Evolutionary conservation across 225 moss, liverwort and hornwort genomes (phyloP).

Genomic region (Takakia lepidozioides): DNA sequence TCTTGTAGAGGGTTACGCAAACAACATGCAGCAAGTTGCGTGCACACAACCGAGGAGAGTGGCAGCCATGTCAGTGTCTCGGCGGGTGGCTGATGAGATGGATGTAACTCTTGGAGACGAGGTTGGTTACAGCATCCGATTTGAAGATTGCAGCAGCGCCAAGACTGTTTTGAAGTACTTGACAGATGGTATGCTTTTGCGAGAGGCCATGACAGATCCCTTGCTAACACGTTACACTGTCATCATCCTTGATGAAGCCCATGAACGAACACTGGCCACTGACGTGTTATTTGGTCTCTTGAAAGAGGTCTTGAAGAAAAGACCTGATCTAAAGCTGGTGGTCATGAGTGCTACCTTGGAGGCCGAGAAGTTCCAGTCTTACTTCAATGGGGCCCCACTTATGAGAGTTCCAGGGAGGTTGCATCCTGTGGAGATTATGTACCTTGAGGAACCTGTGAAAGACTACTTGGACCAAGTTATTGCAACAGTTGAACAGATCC

Average conservation of each 20-base stretch:
- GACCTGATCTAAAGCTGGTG: slow-evolving; percentile 33
- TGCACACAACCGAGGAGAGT: slow-evolving; percentile 43
- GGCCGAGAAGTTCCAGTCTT: slow-evolving; percentile 27
- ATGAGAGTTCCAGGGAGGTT: slow-evolving; percentile 45
- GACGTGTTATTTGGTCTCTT: slow-evolving; percentile 33
- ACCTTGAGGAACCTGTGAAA: slow-evolving; percentile 48
- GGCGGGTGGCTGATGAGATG: slow-evolving; percentile 32
- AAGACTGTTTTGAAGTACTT: slow-evolving; percentile 2
- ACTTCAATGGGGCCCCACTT: too few relatives aligned
- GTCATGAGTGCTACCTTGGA: slow-evolving; percentile 44
- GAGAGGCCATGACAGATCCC: slow-evolving; percentile 24
- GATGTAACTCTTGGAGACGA: slow-evolving; percentile 14
- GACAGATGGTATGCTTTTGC: slow-evolving; percentile 24
- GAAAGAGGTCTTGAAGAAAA: slow-evolving; percentile 14
- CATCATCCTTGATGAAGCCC: slow-evolving; percentile 39
- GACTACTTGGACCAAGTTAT: slow-evolving; percentile 52
- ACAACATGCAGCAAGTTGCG: slow-evolving; percentile 18
- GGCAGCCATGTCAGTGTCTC: slow-evolving; percentile 21
- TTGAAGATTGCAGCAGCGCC: not conserved
- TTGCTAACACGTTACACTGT: slow-evolving; percentile 26
- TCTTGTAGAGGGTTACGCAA: slow-evolving; percentile 26
- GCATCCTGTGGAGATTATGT: slow-evolving; percentile 55
- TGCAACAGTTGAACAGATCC: slow-evolving; percentile 46
- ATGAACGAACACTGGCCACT: slow-evolving; percentile 38
- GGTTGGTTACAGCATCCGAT: slow-evolving; percentile 4